Percentiles rank a stretch among this genome's conserved stretches.
Conservation (phyloP, 1,284 basidiomycete species). For the Kalmanozyma brasiliensis region DNA sequence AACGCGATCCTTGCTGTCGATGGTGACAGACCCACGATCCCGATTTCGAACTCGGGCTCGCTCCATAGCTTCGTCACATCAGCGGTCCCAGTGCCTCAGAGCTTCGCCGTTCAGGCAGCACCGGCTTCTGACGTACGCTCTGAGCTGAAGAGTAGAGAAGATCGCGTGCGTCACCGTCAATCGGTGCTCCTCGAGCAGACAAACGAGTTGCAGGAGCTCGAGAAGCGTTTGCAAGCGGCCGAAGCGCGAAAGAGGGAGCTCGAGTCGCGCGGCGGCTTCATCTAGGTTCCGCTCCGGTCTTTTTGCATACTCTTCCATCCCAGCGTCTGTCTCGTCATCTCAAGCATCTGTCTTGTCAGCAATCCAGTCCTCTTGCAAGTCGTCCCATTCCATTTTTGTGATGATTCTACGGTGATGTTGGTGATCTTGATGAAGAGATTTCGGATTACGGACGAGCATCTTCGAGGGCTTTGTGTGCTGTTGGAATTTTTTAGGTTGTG, state of each 20-base stretch:
- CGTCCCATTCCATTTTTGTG: no score
- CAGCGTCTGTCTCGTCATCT: no score
- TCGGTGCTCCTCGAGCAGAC: constrained; percentile 53
- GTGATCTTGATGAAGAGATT: no score
- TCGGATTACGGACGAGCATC: constrained; percentile 6
- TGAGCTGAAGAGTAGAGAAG: constrained; percentile 48
- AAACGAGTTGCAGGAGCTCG: constrained; percentile 58
- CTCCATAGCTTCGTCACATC: constrained; percentile 14
- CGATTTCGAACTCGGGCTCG: constrained; percentile 37
- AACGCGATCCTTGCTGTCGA: not conserved
- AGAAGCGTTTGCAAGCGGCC: constrained; percentile 56
- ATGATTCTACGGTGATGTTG: no score
- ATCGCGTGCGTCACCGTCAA: constrained; percentile 54
- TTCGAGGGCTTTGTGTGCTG: constrained; percentile 3
- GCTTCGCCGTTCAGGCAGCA: no score
- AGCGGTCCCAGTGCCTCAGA: constrained; percentile 8
- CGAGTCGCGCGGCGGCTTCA: constrained; percentile 42
- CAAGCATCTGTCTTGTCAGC: not conserved
- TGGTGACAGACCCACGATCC: constrained; percentile 27
- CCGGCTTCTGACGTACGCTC: no score
- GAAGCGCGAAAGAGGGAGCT: constrained; percentile 56
- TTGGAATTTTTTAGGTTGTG: not conserved
- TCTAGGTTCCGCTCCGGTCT: constrained; percentile 9
- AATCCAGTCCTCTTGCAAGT: not conserved
- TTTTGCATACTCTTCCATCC: no score